Evolutionary conservation across 257 asterid genomes (phyloP).

Genomic region (Solanum appendiculatum): DNA sequence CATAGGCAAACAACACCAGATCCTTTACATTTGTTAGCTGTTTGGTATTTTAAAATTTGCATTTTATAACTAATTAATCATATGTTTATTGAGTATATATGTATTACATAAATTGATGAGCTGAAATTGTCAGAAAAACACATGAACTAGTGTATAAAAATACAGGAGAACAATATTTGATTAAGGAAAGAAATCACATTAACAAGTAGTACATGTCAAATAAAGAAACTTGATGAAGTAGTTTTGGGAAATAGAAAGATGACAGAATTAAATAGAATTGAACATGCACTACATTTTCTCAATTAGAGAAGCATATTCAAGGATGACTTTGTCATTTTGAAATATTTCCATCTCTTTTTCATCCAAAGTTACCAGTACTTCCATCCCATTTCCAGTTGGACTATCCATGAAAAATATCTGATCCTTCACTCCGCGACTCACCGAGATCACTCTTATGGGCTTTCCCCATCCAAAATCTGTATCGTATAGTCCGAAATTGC

Average conservation of each 20-base stretch:
- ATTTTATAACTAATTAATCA: too few species aligned
- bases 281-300: background rate
- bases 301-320: background rate
- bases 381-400: background rate
- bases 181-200: background rate
- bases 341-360: background rate
- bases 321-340: background rate
- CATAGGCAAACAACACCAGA: too few species aligned
- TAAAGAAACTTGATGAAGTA: background rate
- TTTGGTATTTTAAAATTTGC: too few species aligned
- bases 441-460: background rate
- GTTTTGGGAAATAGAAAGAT: background rate
- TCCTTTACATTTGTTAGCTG: too few species aligned
- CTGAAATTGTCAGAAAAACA: too few species aligned
- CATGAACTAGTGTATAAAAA: too few species aligned
- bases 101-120: too few species aligned
- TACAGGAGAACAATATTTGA: background rate
- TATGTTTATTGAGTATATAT: too few species aligned
- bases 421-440: background rate
- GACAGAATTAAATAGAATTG: background rate
- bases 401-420: background rate
- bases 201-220: background rate
- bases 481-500: background rate
- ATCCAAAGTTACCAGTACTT: background rate
- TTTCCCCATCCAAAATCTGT: background rate